A percentile compares a stretch with the other conserved stretches of the same genome.
These are phyloP conservation scores for Picochlorum sp. DNA, from an alignment of 139 green algal genomes.

Conservation along the genomic window DNA sequence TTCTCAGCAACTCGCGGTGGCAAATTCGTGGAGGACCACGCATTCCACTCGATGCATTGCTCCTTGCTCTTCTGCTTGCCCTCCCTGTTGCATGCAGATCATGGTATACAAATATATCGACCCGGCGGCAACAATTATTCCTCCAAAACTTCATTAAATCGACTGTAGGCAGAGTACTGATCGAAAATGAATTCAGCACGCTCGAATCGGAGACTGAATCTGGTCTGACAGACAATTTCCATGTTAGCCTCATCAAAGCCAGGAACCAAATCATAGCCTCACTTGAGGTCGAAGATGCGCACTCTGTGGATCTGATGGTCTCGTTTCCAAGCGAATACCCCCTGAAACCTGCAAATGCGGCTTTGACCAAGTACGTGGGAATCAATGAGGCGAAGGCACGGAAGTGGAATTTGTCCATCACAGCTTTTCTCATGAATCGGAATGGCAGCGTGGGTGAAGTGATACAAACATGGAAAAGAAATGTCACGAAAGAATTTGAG, in stretches of 20 bases:
- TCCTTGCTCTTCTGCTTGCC: too few relatives aligned
- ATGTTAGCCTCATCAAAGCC: not conserved
- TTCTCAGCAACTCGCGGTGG: too few relatives aligned
- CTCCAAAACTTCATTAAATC: too few relatives aligned
- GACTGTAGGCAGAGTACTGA: too few relatives aligned
- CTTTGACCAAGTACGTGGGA: constrained; percentile 62
- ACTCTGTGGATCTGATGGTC: constrained; percentile 74
- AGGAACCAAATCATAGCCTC: not conserved
- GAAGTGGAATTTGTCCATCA: constrained; percentile 92
- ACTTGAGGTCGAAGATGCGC: constrained; percentile 65
- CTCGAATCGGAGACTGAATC: too few relatives aligned
- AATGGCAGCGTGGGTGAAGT: constrained; percentile 73
- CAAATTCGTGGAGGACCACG: too few relatives aligned
- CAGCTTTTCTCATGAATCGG: constrained; percentile 72
- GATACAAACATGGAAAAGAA: constrained; percentile 74
- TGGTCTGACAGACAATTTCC: not conserved
- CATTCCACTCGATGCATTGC: too few relatives aligned
- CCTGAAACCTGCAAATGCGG: constrained; percentile 62
- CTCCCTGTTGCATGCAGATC: too few relatives aligned
- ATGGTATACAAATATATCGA: too few relatives aligned
- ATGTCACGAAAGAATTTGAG: constrained; percentile 69
- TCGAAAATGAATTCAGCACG: too few relatives aligned
- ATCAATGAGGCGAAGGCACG: constrained; percentile 71
- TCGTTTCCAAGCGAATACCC: constrained; percentile 70
- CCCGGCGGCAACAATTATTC: too few relatives aligned